Conservation (phyloP, 495 filamentous ascomycete species). For the Apiosordaria backusii region DNA sequence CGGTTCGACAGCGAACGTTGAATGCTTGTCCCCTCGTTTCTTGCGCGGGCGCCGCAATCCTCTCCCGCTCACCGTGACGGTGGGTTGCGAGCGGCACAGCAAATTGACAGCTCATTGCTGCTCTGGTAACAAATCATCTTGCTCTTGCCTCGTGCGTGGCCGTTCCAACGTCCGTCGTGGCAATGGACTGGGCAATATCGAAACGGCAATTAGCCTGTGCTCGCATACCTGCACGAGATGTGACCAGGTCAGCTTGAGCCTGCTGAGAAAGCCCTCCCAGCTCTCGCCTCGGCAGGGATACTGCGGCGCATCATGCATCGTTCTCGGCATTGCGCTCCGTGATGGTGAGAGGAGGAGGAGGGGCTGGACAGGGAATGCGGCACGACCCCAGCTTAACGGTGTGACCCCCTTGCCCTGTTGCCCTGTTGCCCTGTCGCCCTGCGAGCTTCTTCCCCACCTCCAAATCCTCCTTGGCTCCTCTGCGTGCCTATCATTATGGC, state of each 20-base stretch:
- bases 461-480: background rate
- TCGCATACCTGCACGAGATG: background rate
- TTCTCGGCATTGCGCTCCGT: conserved; percentile 28
- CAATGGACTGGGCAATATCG: conserved; percentile 19
- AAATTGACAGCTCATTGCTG: conserved; percentile 20
- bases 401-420: conserved; percentile 1
- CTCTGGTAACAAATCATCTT: background rate
- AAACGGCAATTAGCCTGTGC: conserved; percentile 33
- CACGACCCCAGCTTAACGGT: conserved; percentile 14
- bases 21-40: conserved; percentile 10
- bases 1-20: conserved; percentile 13
- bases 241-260: conserved; percentile 10
- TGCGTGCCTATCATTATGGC: background rate
- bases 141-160: conserved; percentile 9
- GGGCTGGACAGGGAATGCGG: conserved; percentile 5
- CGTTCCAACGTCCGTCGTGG: background rate
- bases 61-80: conserved; percentile 8
- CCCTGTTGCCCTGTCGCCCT: background rate
- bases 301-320: conserved; percentile 14
- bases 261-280: conserved; percentile 6
- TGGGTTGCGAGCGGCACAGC: conserved; percentile 25
- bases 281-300: conserved; percentile 16
- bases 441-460: background rate
- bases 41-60: conserved; percentile 17
- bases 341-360: conserved; percentile 11